These are phyloP conservation scores for Aspergillus vadensis DNA, from an alignment of 2,329 filamentous ascomycete genomes.

Conservation along the genomic window DNA sequence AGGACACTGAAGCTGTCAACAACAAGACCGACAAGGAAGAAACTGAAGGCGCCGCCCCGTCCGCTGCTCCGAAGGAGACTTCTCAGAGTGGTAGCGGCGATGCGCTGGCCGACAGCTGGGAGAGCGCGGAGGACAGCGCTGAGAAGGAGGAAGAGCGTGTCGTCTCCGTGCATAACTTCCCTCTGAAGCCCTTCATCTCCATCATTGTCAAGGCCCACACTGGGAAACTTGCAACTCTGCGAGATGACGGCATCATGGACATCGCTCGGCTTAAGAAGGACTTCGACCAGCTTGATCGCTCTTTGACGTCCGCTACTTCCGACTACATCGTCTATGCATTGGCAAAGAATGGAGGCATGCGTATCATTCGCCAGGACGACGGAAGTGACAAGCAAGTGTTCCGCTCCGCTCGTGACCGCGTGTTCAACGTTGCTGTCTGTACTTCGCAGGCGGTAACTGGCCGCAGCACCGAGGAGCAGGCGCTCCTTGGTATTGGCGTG, in stretches of 20 bases:
- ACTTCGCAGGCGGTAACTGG: conserved; percentile 58
- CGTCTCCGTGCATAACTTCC: conserved; percentile 89
- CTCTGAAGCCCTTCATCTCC: conserved; percentile 93
- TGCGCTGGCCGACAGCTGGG: conserved; percentile 82
- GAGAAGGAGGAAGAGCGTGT: conserved; percentile 67
- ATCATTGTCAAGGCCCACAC: conserved; percentile 64
- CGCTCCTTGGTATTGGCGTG: conserved; percentile 87
- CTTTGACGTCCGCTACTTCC: conserved; percentile 83
- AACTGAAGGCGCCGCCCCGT: conserved; percentile 43
- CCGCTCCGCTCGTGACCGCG: conserved; percentile 84
- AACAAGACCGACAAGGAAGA: conserved; percentile 58
- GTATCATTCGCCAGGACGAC: conserved; percentile 91
- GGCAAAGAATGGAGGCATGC: conserved; percentile 87
- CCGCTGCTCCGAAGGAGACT: conserved; percentile 53
- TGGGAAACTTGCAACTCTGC: conserved; percentile 61
- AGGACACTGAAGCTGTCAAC: conserved; percentile 55
- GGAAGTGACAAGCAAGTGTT: conserved; percentile 91
- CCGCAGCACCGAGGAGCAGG: conserved; percentile 66
- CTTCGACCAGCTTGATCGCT: conserved; percentile 95
- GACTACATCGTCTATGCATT: conserved; percentile 94
- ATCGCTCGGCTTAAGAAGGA: conserved; percentile 96
- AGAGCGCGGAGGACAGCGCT: conserved; percentile 72
- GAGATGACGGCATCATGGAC: conserved; percentile 80
- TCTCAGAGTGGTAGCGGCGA: conserved; percentile 58
- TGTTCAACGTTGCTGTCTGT: conserved; percentile 90